Evolutionary conservation across 257 asterid species (phyloP).

Genomic region (Solanum clarkiae): DNA sequence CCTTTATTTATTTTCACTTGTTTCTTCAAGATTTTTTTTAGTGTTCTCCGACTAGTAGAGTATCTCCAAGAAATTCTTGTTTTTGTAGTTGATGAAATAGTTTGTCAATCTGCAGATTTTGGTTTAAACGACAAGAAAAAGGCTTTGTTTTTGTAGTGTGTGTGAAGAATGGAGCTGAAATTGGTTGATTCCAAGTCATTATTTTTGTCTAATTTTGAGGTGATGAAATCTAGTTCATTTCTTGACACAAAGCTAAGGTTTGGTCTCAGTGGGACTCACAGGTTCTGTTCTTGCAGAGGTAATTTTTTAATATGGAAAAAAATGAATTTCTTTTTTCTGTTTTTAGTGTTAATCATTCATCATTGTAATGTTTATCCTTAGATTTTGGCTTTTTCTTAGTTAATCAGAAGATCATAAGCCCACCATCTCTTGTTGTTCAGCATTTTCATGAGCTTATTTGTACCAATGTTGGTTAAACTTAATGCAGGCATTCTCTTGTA

Average conservation of each 20-base stretch:
- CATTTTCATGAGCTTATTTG: not conserved
- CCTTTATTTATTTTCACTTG: not conserved
- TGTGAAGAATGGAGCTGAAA: constrained; percentile 27
- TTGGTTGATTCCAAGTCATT: constrained; percentile 23
- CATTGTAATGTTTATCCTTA: not conserved
- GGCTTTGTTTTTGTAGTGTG: not conserved
- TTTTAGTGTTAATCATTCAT: not conserved
- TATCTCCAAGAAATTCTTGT: not conserved
- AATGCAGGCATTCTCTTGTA: not conserved
- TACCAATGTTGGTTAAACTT: not conserved
- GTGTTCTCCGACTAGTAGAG: not conserved
- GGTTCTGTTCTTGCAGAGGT: constrained; percentile 45
- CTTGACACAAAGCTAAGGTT: constrained; percentile 6
- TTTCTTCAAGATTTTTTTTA: not conserved
- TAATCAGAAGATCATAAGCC: not conserved
- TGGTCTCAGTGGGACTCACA: constrained; percentile 9
- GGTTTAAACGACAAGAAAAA: not conserved
- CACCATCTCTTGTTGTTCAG: too few relatives aligned
- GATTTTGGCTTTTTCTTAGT: not conserved
- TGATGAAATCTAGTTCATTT: constrained; percentile 23
- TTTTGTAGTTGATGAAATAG: not conserved
- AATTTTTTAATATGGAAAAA: not conserved
- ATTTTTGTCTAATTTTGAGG: constrained; percentile 15
- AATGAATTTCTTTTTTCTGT: not conserved
- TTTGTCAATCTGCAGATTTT: not conserved